Conservation (phyloP, 805 yeast genomes). For the Metschnikowia shivogae region DNA sequence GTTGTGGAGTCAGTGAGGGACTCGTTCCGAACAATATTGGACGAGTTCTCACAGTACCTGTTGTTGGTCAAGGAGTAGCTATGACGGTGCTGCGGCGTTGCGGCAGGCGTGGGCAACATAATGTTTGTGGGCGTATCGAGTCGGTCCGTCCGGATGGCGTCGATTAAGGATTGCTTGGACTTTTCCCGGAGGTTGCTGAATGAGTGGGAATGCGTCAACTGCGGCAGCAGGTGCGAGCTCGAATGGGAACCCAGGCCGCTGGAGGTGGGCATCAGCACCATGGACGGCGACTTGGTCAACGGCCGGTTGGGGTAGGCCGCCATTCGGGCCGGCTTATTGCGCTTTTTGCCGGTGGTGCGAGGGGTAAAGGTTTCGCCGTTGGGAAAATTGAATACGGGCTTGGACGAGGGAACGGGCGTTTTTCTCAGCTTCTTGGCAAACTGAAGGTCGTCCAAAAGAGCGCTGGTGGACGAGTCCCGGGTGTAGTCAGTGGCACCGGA, state of each 20-base stretch:
- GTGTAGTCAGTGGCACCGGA: constrained; percentile 3
- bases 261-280: constrained; percentile 12
- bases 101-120: not conserved
- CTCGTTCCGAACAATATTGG: constrained; percentile 17
- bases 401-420: constrained; percentile 15
- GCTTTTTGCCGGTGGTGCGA: constrained; percentile 36
- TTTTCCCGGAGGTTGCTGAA: constrained; percentile 18
- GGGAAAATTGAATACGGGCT: constrained; percentile 39
- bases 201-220: constrained; percentile 12
- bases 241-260: not conserved
- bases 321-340: constrained; percentile 36
- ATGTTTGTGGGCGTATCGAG: constrained; percentile 28
- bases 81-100: constrained; percentile 4
- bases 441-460: constrained; percentile 30
- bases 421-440: constrained; percentile 38
- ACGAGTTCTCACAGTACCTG: constrained; percentile 14
- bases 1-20: not conserved
- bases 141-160: constrained; percentile 21
- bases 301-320: constrained; percentile 6
- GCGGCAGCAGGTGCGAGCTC: not conserved
- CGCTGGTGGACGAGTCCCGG: constrained; percentile 32
- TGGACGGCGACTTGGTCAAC: constrained; percentile 9
- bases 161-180: constrained; percentile 19
- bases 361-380: constrained; percentile 54
- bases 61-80: constrained; percentile 16